Base-by-base conservation (phyloP, 257 asterid genomes). In the Capsicum chinense region DNA sequence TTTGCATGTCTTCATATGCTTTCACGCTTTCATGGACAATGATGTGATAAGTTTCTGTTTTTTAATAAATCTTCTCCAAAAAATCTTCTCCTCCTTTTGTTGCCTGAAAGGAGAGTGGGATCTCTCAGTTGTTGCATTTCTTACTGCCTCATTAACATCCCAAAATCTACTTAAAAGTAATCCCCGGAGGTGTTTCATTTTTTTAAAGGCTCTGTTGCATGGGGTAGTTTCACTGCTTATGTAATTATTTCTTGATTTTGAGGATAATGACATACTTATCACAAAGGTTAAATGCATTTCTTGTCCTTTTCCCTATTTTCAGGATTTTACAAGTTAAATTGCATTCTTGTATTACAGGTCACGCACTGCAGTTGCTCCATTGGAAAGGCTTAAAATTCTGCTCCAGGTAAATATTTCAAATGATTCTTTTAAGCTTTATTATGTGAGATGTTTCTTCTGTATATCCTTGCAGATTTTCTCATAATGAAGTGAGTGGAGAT, bases 281-380 rank as follows among this genome's bases (percentile, higher is more conserved):
- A 33, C 48, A 76, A 54, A 78, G 50, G 50, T 33, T 26, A 21
- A 78, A 54, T 54, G 50, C 82, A 78, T 33, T 54, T 78, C 47
- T 54, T 78, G 0, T 50, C 48, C 3, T 7, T 78, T 54, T 2
- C 33, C 26, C 14, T 54, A 33, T 26, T 78, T 76, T 9, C 16
- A 78, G 17, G 26, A 78, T 52, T 54, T 54, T 54, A 67, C 47
- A 54, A 14, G 14, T 16, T 78, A 0, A 78, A 78, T 54, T 7
- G 26, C 54, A 8, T 54, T 78, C 64, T 74, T 74, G 33, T 54
- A 66, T 87, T 90, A 83, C 97, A 96, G 99, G 88, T 96, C 99
- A 2, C 93, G 99, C 56, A 97, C 98, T 73, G 97, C 99, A 37
- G 99, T 97, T 62, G 99, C 99, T 81, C 99, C 99, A n/a, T 80